Evolutionary conservation across 2,329 filamentous ascomycete genomes (phyloP).

Genomic region (Phialemoniopsis sp.): DNA sequence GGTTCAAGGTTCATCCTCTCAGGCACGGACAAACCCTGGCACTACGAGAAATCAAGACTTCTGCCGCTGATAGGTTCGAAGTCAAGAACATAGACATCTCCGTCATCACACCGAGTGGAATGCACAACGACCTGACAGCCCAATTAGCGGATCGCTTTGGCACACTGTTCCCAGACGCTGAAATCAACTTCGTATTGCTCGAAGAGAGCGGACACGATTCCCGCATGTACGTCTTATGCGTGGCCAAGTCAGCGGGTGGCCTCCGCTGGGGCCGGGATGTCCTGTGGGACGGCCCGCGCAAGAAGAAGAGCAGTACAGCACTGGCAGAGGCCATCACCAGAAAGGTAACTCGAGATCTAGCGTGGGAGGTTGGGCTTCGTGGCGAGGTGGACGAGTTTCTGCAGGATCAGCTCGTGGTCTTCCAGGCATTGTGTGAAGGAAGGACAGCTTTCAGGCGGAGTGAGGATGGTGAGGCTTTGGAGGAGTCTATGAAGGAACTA

Average conservation of each 20-base stretch:
- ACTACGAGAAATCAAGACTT: slow-evolving; percentile 8
- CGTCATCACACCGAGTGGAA: slow-evolving; percentile 20
- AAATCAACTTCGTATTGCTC: slow-evolving; percentile 36
- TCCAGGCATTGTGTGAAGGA: slow-evolving; percentile 53
- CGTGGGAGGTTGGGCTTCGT: slow-evolving; percentile 31
- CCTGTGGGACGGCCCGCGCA: slow-evolving; percentile 12
- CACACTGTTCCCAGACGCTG: slow-evolving; percentile 34
- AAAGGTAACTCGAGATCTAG: slow-evolving; percentile 39
- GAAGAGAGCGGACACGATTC: slow-evolving; percentile 48
- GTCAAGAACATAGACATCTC: slow-evolving; percentile 45
- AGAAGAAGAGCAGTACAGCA: no score
- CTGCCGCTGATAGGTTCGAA: slow-evolving; percentile 10
- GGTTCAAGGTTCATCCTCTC: slow-evolving; percentile 31
- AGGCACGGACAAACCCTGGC: slow-evolving; percentile 15
- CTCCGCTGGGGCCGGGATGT: slow-evolving; percentile 17
- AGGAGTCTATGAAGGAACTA: slow-evolving; percentile 22
- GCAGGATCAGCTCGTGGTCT: slow-evolving; percentile 58
- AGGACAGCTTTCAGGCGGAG: slow-evolving; percentile 39
- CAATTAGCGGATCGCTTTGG: slow-evolving; percentile 18
- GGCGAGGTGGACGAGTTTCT: slow-evolving; percentile 52
- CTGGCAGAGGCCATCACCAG: slow-evolving; percentile 35
- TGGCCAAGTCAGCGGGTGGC: slow-evolving; percentile 39
- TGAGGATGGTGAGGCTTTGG: slow-evolving; percentile 14
- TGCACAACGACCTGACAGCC: no score
- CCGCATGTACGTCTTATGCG: slow-evolving; percentile 52